A percentile compares a stretch with the other conserved stretches of the same genome.
Evolutionary conservation across 208 protist species (phyloP).

Genomic region (Porcisia hertigi): DNA sequence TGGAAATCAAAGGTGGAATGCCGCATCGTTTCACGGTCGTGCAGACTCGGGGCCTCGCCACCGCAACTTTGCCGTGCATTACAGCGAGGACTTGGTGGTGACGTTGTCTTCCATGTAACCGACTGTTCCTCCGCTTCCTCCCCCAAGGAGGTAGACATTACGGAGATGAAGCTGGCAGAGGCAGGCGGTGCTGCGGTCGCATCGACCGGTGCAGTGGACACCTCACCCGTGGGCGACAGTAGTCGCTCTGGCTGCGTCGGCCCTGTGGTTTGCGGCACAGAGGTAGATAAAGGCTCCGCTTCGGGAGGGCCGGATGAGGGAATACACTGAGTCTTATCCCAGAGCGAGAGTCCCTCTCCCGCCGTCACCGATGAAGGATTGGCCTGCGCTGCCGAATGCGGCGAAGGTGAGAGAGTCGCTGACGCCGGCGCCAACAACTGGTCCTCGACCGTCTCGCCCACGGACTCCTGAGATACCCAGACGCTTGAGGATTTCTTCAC

Average conservation of each 20-base stretch:
- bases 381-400: background rate
- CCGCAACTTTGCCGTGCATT: background rate
- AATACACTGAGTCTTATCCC: background rate
- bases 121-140: background rate
- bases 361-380: background rate
- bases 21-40: background rate
- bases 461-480: slow-evolving; percentile 11
- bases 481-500: slow-evolving; percentile 2
- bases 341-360: background rate
- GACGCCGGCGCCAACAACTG: no score
- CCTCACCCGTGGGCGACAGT: background rate
- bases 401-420: background rate
- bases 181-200: background rate
- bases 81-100: background rate
- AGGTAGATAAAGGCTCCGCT: background rate
- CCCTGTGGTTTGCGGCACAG: background rate
- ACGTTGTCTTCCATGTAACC: background rate
- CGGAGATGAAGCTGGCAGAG: slow-evolving; percentile 19
- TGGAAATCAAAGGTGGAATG: background rate
- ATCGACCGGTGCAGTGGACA: background rate
- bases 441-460: background rate
- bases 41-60: background rate
- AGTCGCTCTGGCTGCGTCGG: background rate
- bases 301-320: background rate
- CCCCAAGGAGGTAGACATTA: slow-evolving; percentile 2